These are phyloP conservation scores for Corynespora cassiicola DNA, from an alignment of 2,329 filamentous ascomycete species.

Conservation along the genomic window DNA sequence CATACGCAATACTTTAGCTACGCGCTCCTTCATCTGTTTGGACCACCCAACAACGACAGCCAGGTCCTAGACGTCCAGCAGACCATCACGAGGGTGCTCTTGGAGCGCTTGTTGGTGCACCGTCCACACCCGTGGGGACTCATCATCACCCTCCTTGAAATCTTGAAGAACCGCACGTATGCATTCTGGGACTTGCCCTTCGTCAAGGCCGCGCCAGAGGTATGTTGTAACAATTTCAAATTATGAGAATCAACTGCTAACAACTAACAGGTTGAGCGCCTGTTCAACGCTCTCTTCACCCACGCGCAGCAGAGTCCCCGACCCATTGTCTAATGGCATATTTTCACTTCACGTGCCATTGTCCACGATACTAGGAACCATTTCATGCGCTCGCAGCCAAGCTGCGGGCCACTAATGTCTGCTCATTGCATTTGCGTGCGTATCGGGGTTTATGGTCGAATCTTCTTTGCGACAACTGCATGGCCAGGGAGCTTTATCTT, in stretches of 20 bases:
- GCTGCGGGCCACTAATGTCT: constrained; percentile 28
- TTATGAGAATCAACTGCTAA: no score
- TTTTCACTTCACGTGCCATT: neutral
- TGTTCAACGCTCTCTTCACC: constrained; percentile 54
- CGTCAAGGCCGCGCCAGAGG: constrained; percentile 88
- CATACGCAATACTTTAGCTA: constrained; percentile 94
- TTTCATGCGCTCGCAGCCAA: constrained; percentile 18
- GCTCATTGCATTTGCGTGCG: constrained; percentile 42
- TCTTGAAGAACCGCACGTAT: constrained; percentile 89
- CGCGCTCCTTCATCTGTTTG: constrained; percentile 83
- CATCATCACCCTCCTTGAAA: constrained; percentile 84
- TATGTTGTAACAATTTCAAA: no score
- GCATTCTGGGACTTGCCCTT: constrained; percentile 93
- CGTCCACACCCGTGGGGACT: constrained; percentile 97
- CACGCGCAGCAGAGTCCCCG: constrained; percentile 56
- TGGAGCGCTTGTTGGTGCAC: constrained; percentile 86
- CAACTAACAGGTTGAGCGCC: constrained; percentile 52
- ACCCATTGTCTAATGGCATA: constrained; percentile 39
- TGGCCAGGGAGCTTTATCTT: constrained; percentile 7
- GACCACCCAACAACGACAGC: constrained; percentile 60
- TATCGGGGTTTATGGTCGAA: constrained; percentile 28
- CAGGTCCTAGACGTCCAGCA: constrained; percentile 81
- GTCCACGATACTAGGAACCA: constrained; percentile 14
- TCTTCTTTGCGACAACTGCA: constrained; percentile 23
- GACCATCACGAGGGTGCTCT: constrained; percentile 85